Conservation (phyloP, 768 basidiomycete genomes). For the Flagelloscypha sp. region DNA sequence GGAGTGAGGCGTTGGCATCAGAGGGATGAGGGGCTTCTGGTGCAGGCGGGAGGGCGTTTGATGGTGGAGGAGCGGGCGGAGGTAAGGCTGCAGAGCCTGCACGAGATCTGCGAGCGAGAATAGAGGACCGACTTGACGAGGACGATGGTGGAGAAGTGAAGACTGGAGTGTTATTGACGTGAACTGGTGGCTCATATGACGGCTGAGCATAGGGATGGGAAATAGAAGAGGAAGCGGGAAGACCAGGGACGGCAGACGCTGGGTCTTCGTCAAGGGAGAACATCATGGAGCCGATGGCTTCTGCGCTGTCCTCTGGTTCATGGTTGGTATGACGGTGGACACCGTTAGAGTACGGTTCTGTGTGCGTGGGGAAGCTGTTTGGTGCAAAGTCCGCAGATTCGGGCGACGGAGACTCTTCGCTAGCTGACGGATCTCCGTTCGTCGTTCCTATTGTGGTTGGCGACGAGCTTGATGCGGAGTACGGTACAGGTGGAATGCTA, state of each 20-base stretch:
- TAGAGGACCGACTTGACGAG: conserved; percentile 26
- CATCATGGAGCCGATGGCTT: conserved; percentile 41
- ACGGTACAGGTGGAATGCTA: conserved; percentile 71
- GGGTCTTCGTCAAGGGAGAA: conserved; percentile 30
- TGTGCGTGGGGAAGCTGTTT: conserved; percentile 13
- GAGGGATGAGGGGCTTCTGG: conserved; percentile 27
- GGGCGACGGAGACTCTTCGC: conserved; percentile 45
- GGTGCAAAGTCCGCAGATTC: conserved; percentile 38
- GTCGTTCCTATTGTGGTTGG: conserved; percentile 38
- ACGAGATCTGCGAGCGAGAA: conserved; percentile 35
- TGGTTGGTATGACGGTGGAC: conserved; percentile 15
- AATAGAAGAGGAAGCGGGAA: conserved; percentile 20
- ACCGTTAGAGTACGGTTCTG: conserved; percentile 12
- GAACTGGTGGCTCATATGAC: conserved; percentile 31
- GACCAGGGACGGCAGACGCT: conserved; percentile 14
- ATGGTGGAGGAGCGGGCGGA: conserved; percentile 59
- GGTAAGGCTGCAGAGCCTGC: conserved; percentile 53
- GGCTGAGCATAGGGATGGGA: conserved; percentile 46
- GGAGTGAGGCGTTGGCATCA: no score
- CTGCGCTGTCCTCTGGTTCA: conserved; percentile 21
- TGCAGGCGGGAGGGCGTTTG: conserved; percentile 51
- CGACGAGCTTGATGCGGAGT: conserved; percentile 50
- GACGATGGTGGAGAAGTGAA: conserved; percentile 9
- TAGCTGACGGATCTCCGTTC: no score
- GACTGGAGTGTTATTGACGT: conserved; percentile 13